A percentile compares a stretch with the other conserved stretches of the same genome.
These are phyloP conservation scores for Botrytis porri DNA, from an alignment of 2,329 filamentous ascomycete genomes.

Conservation along the genomic window DNA sequence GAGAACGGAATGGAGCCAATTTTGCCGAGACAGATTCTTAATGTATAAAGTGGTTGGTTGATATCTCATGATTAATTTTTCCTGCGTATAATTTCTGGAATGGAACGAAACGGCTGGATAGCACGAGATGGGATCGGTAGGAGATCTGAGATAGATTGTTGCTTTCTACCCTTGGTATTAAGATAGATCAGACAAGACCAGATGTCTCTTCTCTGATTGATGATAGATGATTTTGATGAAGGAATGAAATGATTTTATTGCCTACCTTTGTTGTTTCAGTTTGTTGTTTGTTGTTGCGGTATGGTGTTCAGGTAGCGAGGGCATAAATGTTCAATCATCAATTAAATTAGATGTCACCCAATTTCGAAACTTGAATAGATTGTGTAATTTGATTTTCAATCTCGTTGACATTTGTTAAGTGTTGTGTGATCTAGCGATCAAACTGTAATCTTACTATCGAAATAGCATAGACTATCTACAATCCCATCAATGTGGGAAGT, in stretches of 20 bases:
- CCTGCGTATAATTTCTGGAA: not conserved
- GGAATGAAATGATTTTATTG: slow-evolving; percentile 7
- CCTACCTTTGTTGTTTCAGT: not conserved
- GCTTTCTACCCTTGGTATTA: not conserved
- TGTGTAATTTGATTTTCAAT: not conserved
- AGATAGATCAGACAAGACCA: not conserved
- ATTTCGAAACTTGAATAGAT: not conserved
- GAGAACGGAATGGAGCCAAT: not conserved
- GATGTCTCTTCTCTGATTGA: not conserved
- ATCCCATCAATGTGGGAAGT: not conserved
- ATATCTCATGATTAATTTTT: not conserved
- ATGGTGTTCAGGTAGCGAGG: not conserved
- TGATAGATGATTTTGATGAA: slow-evolving; percentile 16
- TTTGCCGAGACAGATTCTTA: not conserved
- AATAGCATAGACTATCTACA: not conserved
- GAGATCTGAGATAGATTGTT: not conserved
- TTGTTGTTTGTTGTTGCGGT: not conserved
- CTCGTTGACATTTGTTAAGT: not conserved
- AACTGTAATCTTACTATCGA: not conserved
- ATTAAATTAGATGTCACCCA: not conserved
- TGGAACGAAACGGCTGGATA: not conserved
- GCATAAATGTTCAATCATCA: not conserved
- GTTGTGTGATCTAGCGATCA: not conserved
- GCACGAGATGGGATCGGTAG: not conserved
- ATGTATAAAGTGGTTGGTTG: not conserved